Percentiles rank a stretch among this genome's conserved stretches.
Conservation (phyloP, 2,329 filamentous ascomycete species). For the Canariomyces notabilis region DNA sequence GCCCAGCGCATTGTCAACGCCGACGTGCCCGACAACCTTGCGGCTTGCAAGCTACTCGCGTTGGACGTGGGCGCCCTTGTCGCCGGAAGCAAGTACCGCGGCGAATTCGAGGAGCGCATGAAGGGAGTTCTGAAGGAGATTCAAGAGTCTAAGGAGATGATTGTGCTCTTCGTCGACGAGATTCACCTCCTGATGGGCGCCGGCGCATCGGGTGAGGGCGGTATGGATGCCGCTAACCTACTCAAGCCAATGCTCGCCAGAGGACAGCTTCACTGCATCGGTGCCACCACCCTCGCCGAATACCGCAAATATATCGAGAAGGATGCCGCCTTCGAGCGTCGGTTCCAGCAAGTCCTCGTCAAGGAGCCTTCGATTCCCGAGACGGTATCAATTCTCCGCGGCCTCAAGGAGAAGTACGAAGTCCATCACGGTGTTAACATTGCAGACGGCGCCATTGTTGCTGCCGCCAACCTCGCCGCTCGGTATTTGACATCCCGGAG, state of each 20-base stretch:
- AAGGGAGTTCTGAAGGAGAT: conserved; percentile 99
- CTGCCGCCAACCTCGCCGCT: conserved; percentile 84
- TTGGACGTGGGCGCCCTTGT: conserved; percentile 93
- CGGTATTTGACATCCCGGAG: conserved; percentile 88
- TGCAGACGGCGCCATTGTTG: conserved; percentile 85
- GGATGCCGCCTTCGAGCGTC: conserved; percentile 93
- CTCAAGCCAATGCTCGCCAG: conserved; percentile 97
- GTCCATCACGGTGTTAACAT: conserved; percentile 98
- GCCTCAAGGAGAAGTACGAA: conserved; percentile 96
- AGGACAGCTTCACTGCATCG: conserved; percentile 95
- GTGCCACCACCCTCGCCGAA: conserved; percentile 89
- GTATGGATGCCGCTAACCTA: conserved; percentile 97
- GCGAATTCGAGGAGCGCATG: conserved; percentile 99
- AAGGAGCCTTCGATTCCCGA: conserved; percentile 87
- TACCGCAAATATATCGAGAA: conserved; percentile 99
- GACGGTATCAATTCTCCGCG: conserved; percentile 96
- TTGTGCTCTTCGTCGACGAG: conserved; percentile 96
- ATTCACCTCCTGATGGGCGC: conserved; percentile 98
- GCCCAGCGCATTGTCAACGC: conserved; percentile 94
- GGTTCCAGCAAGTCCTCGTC: conserved; percentile 96
- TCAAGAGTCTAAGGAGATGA: conserved; percentile 88
- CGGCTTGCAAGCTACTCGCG: conserved; percentile 87
- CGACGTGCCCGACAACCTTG: conserved; percentile 92
- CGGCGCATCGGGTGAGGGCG: conserved; percentile 87
- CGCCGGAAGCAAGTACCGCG: conserved; percentile 95